These are phyloP conservation scores for Hymenoscyphus repandus DNA, from an alignment of 2,329 filamentous ascomycete species.

Conservation along the genomic window DNA sequence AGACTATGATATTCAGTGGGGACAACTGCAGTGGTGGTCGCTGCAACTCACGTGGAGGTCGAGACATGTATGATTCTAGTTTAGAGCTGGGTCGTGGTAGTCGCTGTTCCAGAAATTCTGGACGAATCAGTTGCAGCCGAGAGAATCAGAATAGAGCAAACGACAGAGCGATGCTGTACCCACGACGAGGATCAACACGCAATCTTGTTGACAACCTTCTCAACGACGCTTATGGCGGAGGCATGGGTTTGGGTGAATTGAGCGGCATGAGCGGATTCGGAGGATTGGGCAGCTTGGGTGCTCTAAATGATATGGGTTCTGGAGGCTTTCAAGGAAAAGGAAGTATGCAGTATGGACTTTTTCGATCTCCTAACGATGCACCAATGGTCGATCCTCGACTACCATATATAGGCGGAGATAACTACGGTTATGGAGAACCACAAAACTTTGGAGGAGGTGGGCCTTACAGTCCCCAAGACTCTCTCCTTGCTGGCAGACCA, in stretches of 20 bases:
- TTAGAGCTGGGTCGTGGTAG: not conserved
- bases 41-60: not conserved
- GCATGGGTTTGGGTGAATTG: not conserved
- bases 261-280: not conserved
- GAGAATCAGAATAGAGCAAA: not conserved
- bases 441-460: not conserved
- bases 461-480: not conserved
- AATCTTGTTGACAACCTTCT: constrained; percentile 9
- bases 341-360: not conserved
- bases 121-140: not conserved
- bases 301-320: not conserved
- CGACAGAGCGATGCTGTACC: constrained; percentile 8
- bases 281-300: not conserved
- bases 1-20: not conserved
- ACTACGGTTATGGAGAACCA: not conserved
- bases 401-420: not conserved
- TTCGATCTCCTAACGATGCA: not conserved
- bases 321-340: not conserved
- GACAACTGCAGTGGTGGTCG: not conserved
- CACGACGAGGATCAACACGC: constrained; percentile 7
- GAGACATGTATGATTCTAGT: not conserved
- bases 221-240: not conserved
- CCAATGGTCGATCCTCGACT: not conserved
- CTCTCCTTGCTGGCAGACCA: not conserved
- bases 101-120: not conserved